A percentile compares a stretch with the other conserved stretches of the same genome.
These are phyloP conservation scores for Periconia sp. DNA, from an alignment of 2,329 filamentous ascomycete species.

Conservation along the genomic window DNA sequence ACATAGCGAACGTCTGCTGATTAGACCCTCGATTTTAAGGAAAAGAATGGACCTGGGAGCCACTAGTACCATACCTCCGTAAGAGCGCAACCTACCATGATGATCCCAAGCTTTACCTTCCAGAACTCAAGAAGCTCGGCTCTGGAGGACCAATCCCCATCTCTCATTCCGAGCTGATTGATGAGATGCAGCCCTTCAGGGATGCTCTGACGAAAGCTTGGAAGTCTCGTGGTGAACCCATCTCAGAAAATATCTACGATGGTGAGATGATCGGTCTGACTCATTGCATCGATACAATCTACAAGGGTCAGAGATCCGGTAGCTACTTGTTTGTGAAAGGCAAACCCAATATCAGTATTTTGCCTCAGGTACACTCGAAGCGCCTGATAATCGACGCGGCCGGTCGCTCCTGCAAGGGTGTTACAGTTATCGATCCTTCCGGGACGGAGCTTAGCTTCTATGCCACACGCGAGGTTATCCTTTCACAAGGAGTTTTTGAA, in stretches of 20 bases:
- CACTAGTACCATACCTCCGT: constrained; percentile 57
- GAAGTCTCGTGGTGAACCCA: constrained; percentile 57
- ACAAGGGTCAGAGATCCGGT: constrained; percentile 61
- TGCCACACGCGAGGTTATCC: constrained; percentile 21
- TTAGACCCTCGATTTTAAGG: no score
- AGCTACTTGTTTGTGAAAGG: constrained; percentile 59
- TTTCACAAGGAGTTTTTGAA: constrained; percentile 60
- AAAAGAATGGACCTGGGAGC: constrained; percentile 63
- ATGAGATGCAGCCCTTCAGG: constrained; percentile 60
- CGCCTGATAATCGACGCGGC: constrained; percentile 62
- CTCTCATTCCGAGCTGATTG: constrained; percentile 60
- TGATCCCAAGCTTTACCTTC: constrained; percentile 54
- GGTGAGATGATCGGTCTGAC: constrained; percentile 62
- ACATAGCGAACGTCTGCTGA: no score
- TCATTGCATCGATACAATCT: constrained; percentile 62
- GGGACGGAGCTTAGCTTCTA: constrained; percentile 48
- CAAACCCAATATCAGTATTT: constrained; percentile 63
- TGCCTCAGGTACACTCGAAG: constrained; percentile 58
- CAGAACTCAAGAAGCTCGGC: constrained; percentile 59
- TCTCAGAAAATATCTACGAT: constrained; percentile 63
- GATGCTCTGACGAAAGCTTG: constrained; percentile 59
- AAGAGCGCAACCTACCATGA: constrained; percentile 65
- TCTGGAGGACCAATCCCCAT: constrained; percentile 59
- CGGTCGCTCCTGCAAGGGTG: constrained; percentile 51
- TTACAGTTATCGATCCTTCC: constrained; percentile 53